Evolutionary conservation across 1,139 yeast genomes (phyloP).

Genomic region (Candida sp.): DNA sequence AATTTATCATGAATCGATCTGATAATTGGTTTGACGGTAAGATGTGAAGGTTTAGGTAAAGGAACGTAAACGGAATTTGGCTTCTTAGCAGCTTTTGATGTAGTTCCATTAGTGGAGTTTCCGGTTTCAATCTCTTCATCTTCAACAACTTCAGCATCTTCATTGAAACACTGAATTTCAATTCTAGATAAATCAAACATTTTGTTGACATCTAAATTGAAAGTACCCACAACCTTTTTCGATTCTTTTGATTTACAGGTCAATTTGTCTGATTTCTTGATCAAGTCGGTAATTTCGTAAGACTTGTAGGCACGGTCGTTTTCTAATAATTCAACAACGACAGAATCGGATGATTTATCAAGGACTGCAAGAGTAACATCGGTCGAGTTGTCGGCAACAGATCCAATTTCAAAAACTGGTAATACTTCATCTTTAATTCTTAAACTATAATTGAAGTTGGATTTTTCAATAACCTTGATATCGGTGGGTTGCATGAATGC

Average conservation of each 20-base stretch:
- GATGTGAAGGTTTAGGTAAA: conserved; percentile 29
- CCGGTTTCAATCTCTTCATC: conserved; percentile 8
- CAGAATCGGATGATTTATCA: conserved; percentile 19
- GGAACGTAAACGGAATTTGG: conserved; percentile 14
- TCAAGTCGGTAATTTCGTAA: conserved; percentile 25
- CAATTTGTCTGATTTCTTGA: conserved; percentile 39
- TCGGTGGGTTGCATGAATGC: conserved; percentile 37
- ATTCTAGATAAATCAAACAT: conserved; percentile 42
- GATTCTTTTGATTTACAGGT: conserved; percentile 37
- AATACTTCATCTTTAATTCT: conserved; percentile 27
- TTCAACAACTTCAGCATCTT: conserved; percentile 11
- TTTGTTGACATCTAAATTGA: conserved; percentile 48
- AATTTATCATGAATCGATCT: conserved; percentile 33
- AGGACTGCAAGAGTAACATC: conserved; percentile 28
- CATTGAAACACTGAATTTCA: conserved; percentile 35
- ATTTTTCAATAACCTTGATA: conserved; percentile 1
- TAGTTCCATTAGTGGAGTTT: conserved; percentile 16
- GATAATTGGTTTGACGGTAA: conserved; percentile 46
- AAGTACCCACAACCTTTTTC: conserved; percentile 36
- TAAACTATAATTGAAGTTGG: conserved; percentile 30
- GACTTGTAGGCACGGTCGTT: conserved; percentile 47
- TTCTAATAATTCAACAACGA: conserved; percentile 50
- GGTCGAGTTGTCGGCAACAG: conserved; percentile 23
- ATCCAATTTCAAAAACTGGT: conserved; percentile 36
- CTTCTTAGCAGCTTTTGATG: conserved; percentile 14